These are phyloP conservation scores for Trypanosoma platydactyli DNA, from an alignment of 208 protist genomes.

Conservation along the genomic window DNA sequence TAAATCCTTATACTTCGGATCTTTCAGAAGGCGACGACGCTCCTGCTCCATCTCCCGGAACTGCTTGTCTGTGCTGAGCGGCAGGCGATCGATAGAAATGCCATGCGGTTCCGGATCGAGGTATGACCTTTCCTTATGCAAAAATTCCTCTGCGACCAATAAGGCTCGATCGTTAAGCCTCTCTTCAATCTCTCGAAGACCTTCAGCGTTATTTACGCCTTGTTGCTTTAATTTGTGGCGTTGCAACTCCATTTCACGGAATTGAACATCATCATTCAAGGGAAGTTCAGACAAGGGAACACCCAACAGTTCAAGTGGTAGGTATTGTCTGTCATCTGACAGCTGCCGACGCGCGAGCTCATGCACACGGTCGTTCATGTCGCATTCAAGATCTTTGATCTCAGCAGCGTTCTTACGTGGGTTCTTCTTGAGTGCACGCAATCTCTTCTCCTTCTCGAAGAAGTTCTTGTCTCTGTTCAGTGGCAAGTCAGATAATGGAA, in stretches of 20 bases:
- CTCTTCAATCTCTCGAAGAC: conserved; percentile 35
- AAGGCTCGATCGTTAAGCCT: conserved; percentile 50
- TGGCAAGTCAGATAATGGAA: conserved; percentile 51
- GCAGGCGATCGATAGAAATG: conserved; percentile 56
- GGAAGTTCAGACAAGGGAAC: conserved; percentile 69
- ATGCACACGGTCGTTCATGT: conserved; percentile 53
- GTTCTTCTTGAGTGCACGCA: conserved; percentile 55
- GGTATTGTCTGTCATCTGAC: conserved; percentile 59
- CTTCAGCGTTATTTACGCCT: conserved; percentile 22
- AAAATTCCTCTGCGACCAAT: conserved; percentile 61
- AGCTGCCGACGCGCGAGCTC: conserved; percentile 53
- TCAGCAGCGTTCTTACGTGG: conserved; percentile 36
- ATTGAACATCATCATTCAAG: conserved; percentile 51
- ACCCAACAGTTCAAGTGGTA: conserved; percentile 61
- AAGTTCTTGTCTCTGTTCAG: conserved; percentile 63
- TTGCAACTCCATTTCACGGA: conserved; percentile 60
- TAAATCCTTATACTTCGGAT: conserved; percentile 29
- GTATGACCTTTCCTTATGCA: conserved; percentile 60
- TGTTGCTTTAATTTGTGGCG: conserved; percentile 34
- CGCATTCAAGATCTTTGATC: conserved; percentile 54
- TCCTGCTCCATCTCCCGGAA: conserved; percentile 80
- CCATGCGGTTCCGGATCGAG: conserved; percentile 80
- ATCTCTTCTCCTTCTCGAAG: conserved; percentile 48
- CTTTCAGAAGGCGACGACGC: conserved; percentile 50
- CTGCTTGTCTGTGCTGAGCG: conserved; percentile 61